Evolutionary conservation across 225 moss, liverwort and hornwort genomes (phyloP).

Genomic region (Ulota crispa): DNA sequence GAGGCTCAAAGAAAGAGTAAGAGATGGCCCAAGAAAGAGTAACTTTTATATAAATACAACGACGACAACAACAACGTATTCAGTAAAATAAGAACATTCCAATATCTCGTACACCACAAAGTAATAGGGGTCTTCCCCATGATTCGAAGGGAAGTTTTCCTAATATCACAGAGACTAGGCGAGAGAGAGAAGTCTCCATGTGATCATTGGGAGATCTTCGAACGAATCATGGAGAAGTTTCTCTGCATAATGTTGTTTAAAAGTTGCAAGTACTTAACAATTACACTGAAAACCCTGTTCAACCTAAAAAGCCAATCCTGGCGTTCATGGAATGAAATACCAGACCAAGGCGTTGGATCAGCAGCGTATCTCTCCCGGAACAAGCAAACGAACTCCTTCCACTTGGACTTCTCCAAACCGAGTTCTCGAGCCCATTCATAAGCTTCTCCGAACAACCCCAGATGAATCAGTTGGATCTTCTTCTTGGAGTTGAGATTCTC

Average conservation of each 20-base stretch:
- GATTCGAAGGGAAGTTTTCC: background rate
- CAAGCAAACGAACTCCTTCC: conserved; percentile 48
- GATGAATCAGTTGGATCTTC: conserved; percentile 45
- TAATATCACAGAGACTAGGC: background rate
- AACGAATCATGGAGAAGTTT: background rate
- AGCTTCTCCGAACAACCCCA: conserved; percentile 53
- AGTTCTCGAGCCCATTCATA: conserved; percentile 53
- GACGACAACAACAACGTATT: background rate
- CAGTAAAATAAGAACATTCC: background rate
- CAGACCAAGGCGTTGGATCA: conserved; percentile 56
- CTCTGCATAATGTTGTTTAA: background rate
- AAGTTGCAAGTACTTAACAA: background rate
- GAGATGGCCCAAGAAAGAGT: background rate
- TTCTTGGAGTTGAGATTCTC: conserved; percentile 48
- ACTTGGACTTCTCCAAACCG: conserved; percentile 43
- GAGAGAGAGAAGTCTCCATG: background rate
- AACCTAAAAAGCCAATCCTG: conserved; percentile 4
- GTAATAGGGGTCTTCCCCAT: background rate
- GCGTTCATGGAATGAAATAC: conserved; percentile 38
- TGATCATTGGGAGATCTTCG: background rate
- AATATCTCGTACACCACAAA: background rate
- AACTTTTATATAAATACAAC: background rate
- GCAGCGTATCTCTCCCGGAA: conserved; percentile 43
- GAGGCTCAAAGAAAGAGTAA: background rate
- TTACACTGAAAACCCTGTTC: background rate